A percentile compares a stretch with the other conserved stretches of the same genome.
These are phyloP conservation scores for Spatholobus suberectus DNA, from an alignment of 306 rosid species.

Conservation along the genomic window DNA sequence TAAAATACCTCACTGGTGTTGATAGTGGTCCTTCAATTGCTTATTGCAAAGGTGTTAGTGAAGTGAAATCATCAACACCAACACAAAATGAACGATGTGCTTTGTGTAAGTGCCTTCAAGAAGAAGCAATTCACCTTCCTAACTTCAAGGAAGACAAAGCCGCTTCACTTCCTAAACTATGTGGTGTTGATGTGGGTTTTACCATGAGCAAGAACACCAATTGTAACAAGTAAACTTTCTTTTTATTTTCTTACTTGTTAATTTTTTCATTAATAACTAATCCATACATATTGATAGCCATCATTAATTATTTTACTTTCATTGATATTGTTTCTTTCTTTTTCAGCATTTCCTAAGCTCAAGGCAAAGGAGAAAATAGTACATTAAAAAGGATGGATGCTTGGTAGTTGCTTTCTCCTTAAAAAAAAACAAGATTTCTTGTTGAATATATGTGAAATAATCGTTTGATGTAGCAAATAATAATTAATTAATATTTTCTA, in stretches of 20 bases:
- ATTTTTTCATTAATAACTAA: background rate
- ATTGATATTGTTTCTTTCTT: background rate
- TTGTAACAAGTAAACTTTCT: conserved; percentile 23
- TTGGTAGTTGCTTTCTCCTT: background rate
- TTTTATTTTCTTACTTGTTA: background rate
- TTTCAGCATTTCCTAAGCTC: background rate
- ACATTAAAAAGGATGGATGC: background rate
- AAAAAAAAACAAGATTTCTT: background rate
- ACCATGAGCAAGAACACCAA: conserved; percentile 29
- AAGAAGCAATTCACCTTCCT: accelerated
- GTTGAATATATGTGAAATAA: background rate
- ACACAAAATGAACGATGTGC: background rate
- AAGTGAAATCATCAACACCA: background rate
- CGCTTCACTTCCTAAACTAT: conserved; percentile 28
- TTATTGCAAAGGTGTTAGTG: conserved; percentile 32
- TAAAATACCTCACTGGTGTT: conserved; percentile 11
- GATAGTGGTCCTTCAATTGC: background rate
- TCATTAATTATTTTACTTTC: background rate
- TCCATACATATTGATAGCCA: background rate
- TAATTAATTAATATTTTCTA: background rate
- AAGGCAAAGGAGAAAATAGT: background rate
- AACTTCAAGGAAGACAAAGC: background rate
- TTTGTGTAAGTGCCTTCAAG: conserved; percentile 48
- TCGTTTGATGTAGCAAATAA: background rate
- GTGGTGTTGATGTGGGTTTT: conserved; percentile 22